Percentiles rank a stretch among this genome's conserved stretches.
These are phyloP conservation scores for Raffaelea arxii DNA, from an alignment of 2,329 filamentous ascomycete genomes.

Conservation along the genomic window DNA sequence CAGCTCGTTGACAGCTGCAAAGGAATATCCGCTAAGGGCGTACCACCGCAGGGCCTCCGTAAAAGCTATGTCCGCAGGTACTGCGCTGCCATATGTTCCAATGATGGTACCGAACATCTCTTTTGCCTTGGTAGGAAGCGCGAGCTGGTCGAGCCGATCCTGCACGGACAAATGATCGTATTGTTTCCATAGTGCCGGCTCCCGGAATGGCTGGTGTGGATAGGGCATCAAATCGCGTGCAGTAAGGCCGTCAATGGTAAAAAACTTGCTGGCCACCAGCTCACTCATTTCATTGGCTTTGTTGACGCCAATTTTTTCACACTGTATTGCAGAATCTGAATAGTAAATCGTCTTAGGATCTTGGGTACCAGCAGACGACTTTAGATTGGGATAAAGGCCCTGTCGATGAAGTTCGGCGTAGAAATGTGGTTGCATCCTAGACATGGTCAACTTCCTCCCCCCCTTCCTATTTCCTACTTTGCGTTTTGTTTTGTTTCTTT, in stretches of 20 bases:
- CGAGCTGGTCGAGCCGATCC: not conserved
- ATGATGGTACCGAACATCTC: not conserved
- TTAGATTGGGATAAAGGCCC: not conserved
- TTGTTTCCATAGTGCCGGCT: not conserved
- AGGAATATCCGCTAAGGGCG: not conserved
- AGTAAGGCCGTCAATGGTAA: not conserved
- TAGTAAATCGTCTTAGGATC: not conserved
- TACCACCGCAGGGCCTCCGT: not conserved
- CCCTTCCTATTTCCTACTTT: too few species aligned
- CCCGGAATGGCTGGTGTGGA: not conserved
- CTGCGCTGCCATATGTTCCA: not conserved
- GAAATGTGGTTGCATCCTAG: not conserved
- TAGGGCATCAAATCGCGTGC: not conserved
- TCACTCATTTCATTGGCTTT: not conserved
- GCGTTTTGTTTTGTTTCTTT: not conserved
- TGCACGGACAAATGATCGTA: not conserved
- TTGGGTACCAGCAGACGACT: not conserved
- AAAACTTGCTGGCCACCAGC: not conserved
- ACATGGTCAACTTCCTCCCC: too few species aligned
- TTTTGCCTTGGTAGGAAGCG: not conserved
- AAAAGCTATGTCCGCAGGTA: not conserved
- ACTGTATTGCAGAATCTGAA: not conserved
- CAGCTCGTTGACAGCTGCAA: not conserved
- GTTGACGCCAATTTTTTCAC: not conserved
- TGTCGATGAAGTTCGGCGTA: not conserved